Evolutionary conservation across 129 eudicot genomes (phyloP).

Genomic region (Pittosporum tobira): DNA sequence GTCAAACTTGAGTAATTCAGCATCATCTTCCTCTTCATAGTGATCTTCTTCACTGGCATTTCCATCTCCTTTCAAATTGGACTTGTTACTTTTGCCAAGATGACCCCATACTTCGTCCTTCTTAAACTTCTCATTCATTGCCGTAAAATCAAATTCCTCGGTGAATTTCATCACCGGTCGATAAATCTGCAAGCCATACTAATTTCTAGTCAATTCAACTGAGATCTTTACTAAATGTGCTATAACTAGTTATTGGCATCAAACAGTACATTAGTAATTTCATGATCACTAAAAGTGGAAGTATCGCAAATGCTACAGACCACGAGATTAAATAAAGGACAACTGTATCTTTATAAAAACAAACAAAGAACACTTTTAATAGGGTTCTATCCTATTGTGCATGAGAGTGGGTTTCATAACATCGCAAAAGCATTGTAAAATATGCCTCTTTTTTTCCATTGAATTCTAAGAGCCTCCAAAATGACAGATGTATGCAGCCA

Average conservation of each 20-base stretch:
- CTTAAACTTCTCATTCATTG: constrained; percentile 92
- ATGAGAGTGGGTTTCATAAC: not conserved
- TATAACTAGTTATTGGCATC: not conserved
- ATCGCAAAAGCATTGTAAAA: not conserved
- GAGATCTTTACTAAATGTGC: too few relatives aligned
- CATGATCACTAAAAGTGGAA: not conserved
- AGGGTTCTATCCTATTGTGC: not conserved
- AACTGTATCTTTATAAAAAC: too few relatives aligned
- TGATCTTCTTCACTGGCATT: constrained; percentile 52
- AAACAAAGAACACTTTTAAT: too few relatives aligned
- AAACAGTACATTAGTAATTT: not conserved
- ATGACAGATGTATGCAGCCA: too few relatives aligned
- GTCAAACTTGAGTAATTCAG: constrained; percentile 44
- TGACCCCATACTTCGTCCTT: constrained; percentile 96
- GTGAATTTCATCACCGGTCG: constrained; percentile 64
- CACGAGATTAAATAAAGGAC: not conserved
- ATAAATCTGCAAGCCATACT: constrained; percentile 33
- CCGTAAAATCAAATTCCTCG: constrained; percentile 87
- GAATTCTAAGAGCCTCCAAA: too few relatives aligned
- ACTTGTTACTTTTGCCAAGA: constrained; percentile 59
- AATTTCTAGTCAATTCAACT: too few relatives aligned
- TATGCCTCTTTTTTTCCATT: too few relatives aligned
- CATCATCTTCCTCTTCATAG: constrained; percentile 47
- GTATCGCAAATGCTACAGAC: not conserved
- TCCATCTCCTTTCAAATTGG: constrained; percentile 34